Evolutionary conservation across 139 green algal genomes (phyloP).

Genomic region (Picochlorum sp.): DNA sequence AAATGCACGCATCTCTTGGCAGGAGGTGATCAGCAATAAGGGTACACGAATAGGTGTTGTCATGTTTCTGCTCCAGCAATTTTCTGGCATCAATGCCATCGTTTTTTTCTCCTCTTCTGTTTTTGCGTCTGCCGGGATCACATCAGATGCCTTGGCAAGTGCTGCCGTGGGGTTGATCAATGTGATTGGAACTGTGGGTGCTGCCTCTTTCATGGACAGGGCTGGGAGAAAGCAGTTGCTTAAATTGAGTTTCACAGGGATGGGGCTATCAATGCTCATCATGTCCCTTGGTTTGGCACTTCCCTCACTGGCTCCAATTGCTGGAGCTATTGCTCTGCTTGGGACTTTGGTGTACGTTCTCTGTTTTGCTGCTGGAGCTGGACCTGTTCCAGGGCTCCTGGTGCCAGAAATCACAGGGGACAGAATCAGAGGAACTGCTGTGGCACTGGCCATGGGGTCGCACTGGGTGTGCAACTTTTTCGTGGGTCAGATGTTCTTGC

Average conservation of each 20-base stretch:
- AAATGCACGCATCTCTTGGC: slow-evolving; percentile 21
- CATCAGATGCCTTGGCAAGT: slow-evolving; percentile 71
- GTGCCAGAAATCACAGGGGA: slow-evolving; percentile 81
- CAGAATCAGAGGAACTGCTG: slow-evolving; percentile 28
- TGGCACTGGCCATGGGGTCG: slow-evolving; percentile 48
- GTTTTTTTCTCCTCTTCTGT: slow-evolving; percentile 91
- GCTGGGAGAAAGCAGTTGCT: slow-evolving; percentile 81
- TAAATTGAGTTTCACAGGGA: slow-evolving; percentile 58
- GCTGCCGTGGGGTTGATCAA: slow-evolving; percentile 84
- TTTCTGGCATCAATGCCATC: slow-evolving; percentile 91
- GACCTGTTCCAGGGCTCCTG: slow-evolving; percentile 84
- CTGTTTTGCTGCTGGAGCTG: slow-evolving; percentile 79
- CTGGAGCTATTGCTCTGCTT: slow-evolving; percentile 50
- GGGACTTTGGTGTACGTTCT: slow-evolving; percentile 86
- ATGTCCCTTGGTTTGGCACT: slow-evolving; percentile 72
- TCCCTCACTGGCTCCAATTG: slow-evolving; percentile 40
- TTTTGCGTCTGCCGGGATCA: slow-evolving; percentile 82
- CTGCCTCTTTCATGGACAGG: slow-evolving; percentile 69
- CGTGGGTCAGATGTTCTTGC: slow-evolving; percentile 77
- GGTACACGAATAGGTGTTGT: slow-evolving; percentile 40
- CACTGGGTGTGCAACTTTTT: slow-evolving; percentile 83
- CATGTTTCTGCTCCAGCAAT: slow-evolving; percentile 94
- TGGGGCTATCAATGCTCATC: slow-evolving; percentile 57
- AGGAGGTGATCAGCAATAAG: slow-evolving; percentile 37
- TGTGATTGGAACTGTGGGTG: slow-evolving; percentile 75